A percentile compares a stretch with the other conserved stretches of the same genome.
These are phyloP conservation scores for Linnemannia zychae DNA, from an alignment of 192 early-diverging fungal species.

Conservation along the genomic window DNA sequence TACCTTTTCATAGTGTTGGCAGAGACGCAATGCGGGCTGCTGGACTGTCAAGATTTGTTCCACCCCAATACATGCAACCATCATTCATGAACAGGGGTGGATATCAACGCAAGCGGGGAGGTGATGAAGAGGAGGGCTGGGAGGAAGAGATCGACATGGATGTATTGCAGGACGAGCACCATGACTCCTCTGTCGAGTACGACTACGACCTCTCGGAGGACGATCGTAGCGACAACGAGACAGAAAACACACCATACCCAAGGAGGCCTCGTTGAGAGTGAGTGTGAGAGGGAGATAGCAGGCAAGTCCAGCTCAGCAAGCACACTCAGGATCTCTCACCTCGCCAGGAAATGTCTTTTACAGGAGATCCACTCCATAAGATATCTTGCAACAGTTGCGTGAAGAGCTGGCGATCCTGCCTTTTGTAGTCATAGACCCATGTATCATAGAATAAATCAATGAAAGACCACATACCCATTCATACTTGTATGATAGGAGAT, in stretches of 20 bases:
- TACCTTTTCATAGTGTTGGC: conserved; percentile 26
- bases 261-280: conserved; percentile 28
- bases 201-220: conserved; percentile 55
- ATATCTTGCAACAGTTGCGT: neutral
- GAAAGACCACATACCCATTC: neutral
- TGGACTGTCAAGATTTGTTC: conserved; percentile 42
- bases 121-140: conserved; percentile 36
- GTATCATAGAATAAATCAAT: neutral
- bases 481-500: neutral
- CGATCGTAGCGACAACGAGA: conserved; percentile 38
- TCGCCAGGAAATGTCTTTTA: too few relatives aligned
- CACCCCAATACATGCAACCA: conserved; percentile 51
- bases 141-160: conserved; percentile 56
- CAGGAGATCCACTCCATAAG: neutral
- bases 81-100: conserved; percentile 46
- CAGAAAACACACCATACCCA: conserved; percentile 6
- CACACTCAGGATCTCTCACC: neutral
- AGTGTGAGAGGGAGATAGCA: neutral
- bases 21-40: conserved; percentile 49
- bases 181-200: conserved; percentile 54
- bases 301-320: neutral
- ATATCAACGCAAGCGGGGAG: conserved; percentile 35
- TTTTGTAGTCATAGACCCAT: neutral
- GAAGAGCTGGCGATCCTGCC: neutral
- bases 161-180: conserved; percentile 43